Evolutionary conservation across 257 asterid species (phyloP).

Genomic region (Coffea canephora): DNA sequence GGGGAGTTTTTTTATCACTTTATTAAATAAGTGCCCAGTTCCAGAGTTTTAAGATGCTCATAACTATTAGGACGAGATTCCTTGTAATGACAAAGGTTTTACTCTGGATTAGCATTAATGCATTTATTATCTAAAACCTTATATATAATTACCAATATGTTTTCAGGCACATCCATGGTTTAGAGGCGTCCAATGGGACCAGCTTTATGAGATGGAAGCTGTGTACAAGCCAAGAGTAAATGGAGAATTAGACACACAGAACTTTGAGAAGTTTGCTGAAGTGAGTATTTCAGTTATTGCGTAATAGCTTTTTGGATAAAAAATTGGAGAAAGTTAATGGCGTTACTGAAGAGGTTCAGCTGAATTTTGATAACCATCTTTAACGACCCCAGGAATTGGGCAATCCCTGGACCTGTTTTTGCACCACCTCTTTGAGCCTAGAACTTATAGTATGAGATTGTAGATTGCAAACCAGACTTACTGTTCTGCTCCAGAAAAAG

Average conservation of each 20-base stretch:
- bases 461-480: neutral
- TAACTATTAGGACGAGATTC: neutral
- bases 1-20: neutral
- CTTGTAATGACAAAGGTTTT: neutral
- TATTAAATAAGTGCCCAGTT: neutral
- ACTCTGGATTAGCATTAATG: neutral
- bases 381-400: neutral
- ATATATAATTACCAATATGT: neutral
- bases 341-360: neutral
- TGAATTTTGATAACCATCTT: neutral
- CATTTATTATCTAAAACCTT: neutral
- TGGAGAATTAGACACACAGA: conserved; percentile 94
- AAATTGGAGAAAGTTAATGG: neutral
- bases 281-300: conserved; percentile 38
- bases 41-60: neutral
- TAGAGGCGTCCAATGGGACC: conserved; percentile 70
- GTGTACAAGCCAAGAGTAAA: conserved; percentile 81
- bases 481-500: neutral
- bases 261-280: conserved; percentile 87
- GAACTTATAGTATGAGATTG: neutral
- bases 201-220: conserved; percentile 91
- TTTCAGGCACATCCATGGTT: conserved; percentile 95
- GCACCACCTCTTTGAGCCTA: neutral
- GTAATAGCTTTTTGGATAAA: neutral
- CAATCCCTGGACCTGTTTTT: neutral